Evolutionary conservation across 148 eudicot species (phyloP), one percentile per base, ranked within the genome.

Genomic region (Simmondsia chinensis): DNA sequence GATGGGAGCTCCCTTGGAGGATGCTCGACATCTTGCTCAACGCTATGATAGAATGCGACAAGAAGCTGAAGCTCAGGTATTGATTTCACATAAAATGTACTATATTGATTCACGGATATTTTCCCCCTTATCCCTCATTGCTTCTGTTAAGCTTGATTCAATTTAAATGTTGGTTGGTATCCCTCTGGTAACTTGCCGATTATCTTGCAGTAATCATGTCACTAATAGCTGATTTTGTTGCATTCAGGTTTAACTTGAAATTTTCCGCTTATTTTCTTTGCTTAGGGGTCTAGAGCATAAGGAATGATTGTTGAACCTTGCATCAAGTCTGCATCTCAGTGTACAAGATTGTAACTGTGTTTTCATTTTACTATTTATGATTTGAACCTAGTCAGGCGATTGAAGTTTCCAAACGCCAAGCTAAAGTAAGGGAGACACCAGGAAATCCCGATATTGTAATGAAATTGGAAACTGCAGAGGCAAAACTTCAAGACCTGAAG

Each of bases 11-110:
- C 95, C 97, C 31, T 70, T 89, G 46, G 97, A 89, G 48, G 97
- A 89, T 65, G 97, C 97, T 71, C 82, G 95, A 36, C 97, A 89
- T 74, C 95, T 89, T 48, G 93, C 93, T 61, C 97, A 89, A 57
- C 81, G 97, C 45, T 89, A 89, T 56, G 97, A 84, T 56, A 60
- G 82, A 69, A 79, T 89, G 82, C 81, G 97, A 35, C 97, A 89
- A 82, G 97, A 89, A 64, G 93, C 97, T 52, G 97, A 89, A 68
- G 87, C 93, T 47, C 97, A 89, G 97, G 97, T 89, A 62, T 50
- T 36, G 20, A 58, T 33, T 24, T n/a, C n/a, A n/a, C n/a, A n/a
- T n/a, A n/a, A n/a, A n/a, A n/a, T n/a, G n/a, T n/a, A n/a, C n/a
- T n/a, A n/a, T n/a, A n/a, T n/a, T n/a, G n/a, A n/a, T n/a, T n/a